Base-by-base conservation (phyloP, 208 protist species). In the Tetramitus jugosus region DNA sequence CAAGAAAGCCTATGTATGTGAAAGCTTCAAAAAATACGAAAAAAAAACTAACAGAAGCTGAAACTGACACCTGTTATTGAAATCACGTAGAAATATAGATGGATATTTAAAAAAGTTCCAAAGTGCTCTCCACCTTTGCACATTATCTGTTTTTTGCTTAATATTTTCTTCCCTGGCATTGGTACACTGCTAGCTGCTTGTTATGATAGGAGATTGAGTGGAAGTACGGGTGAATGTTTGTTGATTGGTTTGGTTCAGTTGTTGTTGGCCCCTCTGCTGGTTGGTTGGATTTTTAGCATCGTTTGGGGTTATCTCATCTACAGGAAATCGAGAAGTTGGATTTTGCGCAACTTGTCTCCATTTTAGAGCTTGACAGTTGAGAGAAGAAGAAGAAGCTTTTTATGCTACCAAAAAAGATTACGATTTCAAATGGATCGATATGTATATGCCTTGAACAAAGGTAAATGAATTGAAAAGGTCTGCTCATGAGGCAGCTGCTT, bases 151-250 rank as follows among this genome's bases (percentile, higher is more conserved):
- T 26, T 69, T 29, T 43, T 69, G 20, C 33, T 69, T 29, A 69
- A 69, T n/a, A 69, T 69, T 69, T 69, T 69, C 62, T 43, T 69
- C 14, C 62, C 62, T 42, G 62, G 62, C 26, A 69, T 69, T 45
- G 62, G 62, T 45, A 69, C 62, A 26, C 26, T 69, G 56, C 17
- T 62, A 33, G 56, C 56, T 35, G 56, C 33, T 2, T 69, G 20
- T n/a, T 69, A 43, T 40, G n/a, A n/a, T 69, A 20, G 26, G 39
- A 69, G 39, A 29, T 43, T 2, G 62, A 69, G 20, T 17, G 31
- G 23, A 29, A 37, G 31, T 45, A 37, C 7, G 43, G 14, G 8
- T 37, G 20, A 7, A 69, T n/a, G 43, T 69, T 13, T 7, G 37
- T 17, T 69, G 2, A 43, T 29, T 45, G 62, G 26, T 17, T 39